Evolutionary conservation across 371 early-diverging fungal species (phyloP), one percentile per base, ranked within the genome.

Genomic region (Smittium culicis): DNA sequence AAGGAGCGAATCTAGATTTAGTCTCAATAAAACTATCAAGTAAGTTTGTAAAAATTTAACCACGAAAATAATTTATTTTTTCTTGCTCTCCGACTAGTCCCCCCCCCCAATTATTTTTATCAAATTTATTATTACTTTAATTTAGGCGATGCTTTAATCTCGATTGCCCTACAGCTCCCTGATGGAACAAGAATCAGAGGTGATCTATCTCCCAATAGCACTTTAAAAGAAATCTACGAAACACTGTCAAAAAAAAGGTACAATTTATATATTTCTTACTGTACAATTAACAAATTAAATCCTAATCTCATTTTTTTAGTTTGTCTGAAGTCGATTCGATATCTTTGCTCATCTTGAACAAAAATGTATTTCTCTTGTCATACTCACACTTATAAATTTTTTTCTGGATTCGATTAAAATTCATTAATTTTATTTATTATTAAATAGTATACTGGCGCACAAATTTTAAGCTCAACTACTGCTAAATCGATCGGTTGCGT

Each of bases 1-100:
- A 78, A 28, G 83, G 83, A 25, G 86, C 83, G 34, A 83, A 76
- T 62, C 74, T 86, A 34, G 67, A 66, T 1, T 67, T 83, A 27
- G 71, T 79, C n/a, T 5, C 32, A 11, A 25, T n/a, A n/a, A n/a
- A n/a, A n/a, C n/a, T n/a, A n/a, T n/a, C n/a, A n/a, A n/a, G n/a
- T n/a, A n/a, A n/a, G n/a, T n/a, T n/a, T n/a, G n/a, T n/a, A n/a
- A n/a, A n/a, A n/a, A n/a, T n/a, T n/a, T n/a, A n/a, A n/a, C n/a
- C n/a, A n/a, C n/a, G n/a, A n/a, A n/a, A n/a, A n/a, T n/a, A n/a
- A n/a, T n/a, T n/a, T n/a, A n/a, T n/a, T n/a, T n/a, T n/a, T n/a
- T n/a, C n/a, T n/a, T n/a, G n/a, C n/a, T n/a, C n/a, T 45, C 20
- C 45, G 11, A 45, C 20, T 20, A 5, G 5, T 45, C 45, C 45